Conservation (phyloP, 495 filamentous ascomycete genomes). For the Annulohypoxylon moriforme region DNA sequence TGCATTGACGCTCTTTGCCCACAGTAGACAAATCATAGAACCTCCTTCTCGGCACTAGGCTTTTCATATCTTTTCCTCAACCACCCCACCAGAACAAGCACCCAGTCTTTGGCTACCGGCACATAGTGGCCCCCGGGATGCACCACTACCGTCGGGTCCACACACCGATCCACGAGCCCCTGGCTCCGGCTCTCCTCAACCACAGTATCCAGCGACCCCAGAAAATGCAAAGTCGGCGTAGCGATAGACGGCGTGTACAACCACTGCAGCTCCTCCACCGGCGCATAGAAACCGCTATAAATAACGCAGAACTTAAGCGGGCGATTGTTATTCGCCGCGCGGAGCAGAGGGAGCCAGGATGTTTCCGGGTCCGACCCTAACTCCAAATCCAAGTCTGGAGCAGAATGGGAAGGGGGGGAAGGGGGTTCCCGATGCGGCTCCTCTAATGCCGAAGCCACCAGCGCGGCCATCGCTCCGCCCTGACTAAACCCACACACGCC, state of each 20-base stretch:
- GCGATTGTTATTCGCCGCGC: slow-evolving; percentile 62
- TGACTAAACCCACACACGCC: slow-evolving; percentile 83
- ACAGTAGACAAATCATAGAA: slow-evolving; percentile 74
- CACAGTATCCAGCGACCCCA: slow-evolving; percentile 88
- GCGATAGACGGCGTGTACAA: slow-evolving; percentile 81
- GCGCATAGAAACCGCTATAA: slow-evolving; percentile 83
- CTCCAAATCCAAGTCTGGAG: slow-evolving; percentile 36
- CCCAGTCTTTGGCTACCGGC: slow-evolving; percentile 82
- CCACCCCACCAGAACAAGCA: slow-evolving; percentile 78
- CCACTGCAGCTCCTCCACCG: slow-evolving; percentile 67
- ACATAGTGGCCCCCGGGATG: slow-evolving; percentile 97
- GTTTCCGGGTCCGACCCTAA: too few relatives aligned
- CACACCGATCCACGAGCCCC: slow-evolving; percentile 75
- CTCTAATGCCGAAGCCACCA: slow-evolving; percentile 76
- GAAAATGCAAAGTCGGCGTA: slow-evolving; percentile 83
- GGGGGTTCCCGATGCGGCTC: slow-evolving; percentile 12
- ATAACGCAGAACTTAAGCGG: slow-evolving; percentile 80
- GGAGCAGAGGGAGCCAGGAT: slow-evolving; percentile 52
- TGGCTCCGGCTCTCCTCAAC: slow-evolving; percentile 80
- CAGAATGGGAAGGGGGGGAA: too few relatives aligned
- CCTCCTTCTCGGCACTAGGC: slow-evolving; percentile 55
- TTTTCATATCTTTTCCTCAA: slow-evolving; percentile 68
- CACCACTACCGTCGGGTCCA: slow-evolving; percentile 71
- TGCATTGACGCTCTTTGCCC: neutral
- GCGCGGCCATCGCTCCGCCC: slow-evolving; percentile 71